Conservation (phyloP, 2,329 filamentous ascomycete species). For the Cladosporium colombiae region DNA sequence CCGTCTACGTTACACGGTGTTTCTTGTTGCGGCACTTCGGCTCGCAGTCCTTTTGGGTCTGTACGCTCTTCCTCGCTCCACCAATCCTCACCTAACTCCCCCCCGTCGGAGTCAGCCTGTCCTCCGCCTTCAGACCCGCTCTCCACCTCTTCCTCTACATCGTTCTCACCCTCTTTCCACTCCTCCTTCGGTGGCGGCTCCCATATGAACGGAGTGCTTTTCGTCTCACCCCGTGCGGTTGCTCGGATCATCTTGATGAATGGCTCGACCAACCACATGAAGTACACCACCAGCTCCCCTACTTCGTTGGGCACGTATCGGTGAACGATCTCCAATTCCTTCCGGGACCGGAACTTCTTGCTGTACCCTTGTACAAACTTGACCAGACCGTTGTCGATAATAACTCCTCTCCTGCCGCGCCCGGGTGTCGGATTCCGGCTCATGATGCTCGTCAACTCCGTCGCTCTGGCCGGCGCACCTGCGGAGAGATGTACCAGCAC, state of each 20-base stretch:
- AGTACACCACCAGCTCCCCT: conserved; percentile 28
- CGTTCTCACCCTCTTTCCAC: conserved; percentile 9
- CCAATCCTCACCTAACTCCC: not conserved
- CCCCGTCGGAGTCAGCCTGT: not conserved
- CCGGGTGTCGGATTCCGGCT: too few species aligned
- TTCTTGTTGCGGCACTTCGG: too few species aligned
- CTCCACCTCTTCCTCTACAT: conserved; percentile 9
- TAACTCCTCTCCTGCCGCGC: conserved; percentile 22
- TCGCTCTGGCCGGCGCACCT: conserved; percentile 26
- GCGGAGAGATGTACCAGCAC: conserved; percentile 27
- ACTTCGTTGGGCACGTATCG: conserved; percentile 33
- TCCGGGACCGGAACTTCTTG: conserved; percentile 18
- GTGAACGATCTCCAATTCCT: conserved; percentile 31
- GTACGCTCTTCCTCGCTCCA: too few species aligned
- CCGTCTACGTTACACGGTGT: not conserved
- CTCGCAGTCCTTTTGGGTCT: too few species aligned
- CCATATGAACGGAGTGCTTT: conserved; percentile 7
- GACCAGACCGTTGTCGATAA: conserved; percentile 30
- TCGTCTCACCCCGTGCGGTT: not conserved
- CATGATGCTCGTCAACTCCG: conserved; percentile 28
- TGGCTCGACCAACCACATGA: conserved; percentile 25
- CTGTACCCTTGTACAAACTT: conserved; percentile 30
- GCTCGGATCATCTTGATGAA: conserved; percentile 19
- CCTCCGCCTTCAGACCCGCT: conserved; percentile 4
- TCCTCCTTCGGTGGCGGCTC: conserved; percentile 9